Evolutionary conservation across 2,329 filamentous ascomycete species (phyloP).

Genomic region (Talaromyces sp.): DNA sequence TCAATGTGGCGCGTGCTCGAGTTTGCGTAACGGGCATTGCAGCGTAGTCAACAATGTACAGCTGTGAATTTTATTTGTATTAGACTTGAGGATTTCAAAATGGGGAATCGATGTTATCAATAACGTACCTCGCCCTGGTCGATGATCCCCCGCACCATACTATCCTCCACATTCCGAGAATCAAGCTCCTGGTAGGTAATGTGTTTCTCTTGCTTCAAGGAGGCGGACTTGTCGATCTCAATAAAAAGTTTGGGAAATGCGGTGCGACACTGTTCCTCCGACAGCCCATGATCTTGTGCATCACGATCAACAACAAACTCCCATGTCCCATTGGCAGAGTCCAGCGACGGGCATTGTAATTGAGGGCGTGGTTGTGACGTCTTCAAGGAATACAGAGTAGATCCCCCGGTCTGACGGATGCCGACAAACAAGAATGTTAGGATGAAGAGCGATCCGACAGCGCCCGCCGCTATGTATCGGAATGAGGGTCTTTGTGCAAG

Average conservation of each 20-base stretch:
- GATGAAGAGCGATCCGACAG: slow-evolving; percentile 27
- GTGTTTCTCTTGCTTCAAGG: slow-evolving; percentile 19
- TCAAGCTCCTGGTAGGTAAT: slow-evolving; percentile 41
- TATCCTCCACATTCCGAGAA: slow-evolving; percentile 34
- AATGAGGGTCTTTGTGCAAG: slow-evolving; percentile 27
- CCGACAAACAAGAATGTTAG: slow-evolving; percentile 32
- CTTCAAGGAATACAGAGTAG: slow-evolving; percentile 28
- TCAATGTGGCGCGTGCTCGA: slow-evolving; percentile 47
- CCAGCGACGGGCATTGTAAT: slow-evolving; percentile 4
- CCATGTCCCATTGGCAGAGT: slow-evolving; percentile 27
- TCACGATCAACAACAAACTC: slow-evolving; percentile 38
- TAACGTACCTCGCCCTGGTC: slow-evolving; percentile 39
- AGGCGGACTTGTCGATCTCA: slow-evolving; percentile 40
- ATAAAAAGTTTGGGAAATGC: slow-evolving; percentile 46
- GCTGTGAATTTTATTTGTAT: slow-evolving; percentile 19
- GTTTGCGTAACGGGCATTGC: slow-evolving; percentile 38
- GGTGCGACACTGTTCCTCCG: slow-evolving; percentile 38
- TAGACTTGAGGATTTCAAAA: too few species aligned
- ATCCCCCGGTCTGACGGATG: slow-evolving; percentile 17
- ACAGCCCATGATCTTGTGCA: slow-evolving; percentile 41
- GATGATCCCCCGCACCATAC: slow-evolving; percentile 42
- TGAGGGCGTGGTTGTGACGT: slow-evolving; percentile 1
- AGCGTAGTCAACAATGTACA: slow-evolving; percentile 42
- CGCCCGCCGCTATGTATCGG: slow-evolving; percentile 33
- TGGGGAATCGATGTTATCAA: neutral